Conservation (phyloP, 441 rosid genomes). For the Gossypium trilobum region DNA sequence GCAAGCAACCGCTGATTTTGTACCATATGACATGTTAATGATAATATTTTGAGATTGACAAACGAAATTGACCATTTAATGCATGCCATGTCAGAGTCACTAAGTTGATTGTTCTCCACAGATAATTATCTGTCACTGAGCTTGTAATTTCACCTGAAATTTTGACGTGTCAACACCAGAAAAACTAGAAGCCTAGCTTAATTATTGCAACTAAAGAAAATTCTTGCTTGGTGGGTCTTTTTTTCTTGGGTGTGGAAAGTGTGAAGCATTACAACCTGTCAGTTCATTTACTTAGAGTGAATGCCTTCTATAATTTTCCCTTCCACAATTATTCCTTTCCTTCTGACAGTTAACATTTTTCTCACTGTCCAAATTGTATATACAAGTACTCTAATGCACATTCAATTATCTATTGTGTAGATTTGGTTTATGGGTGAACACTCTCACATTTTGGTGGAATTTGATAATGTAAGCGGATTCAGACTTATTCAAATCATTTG, state of each 20-base stretch:
- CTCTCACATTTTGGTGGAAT: slow-evolving; percentile 73
- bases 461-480: slow-evolving; percentile 66
- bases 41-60: background rate
- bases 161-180: background rate
- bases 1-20: background rate
- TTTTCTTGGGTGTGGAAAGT: background rate
- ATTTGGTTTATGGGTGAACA: slow-evolving; percentile 88
- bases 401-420: slow-evolving; percentile 31
- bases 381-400: slow-evolving; percentile 11
- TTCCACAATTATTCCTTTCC: background rate
- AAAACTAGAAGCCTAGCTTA: background rate
- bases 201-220: background rate
- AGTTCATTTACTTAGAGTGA: background rate
- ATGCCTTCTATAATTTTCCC: background rate
- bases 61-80: background rate
- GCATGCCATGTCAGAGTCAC: background rate
- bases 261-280: background rate
- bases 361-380: background rate
- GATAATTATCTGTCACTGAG: background rate
- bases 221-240: background rate
- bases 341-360: background rate
- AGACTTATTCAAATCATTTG: background rate
- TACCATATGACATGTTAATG: background rate
- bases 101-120: background rate
- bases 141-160: background rate